phyloP scores from a whole-genome alignment of 2,329 filamentous ascomycete species.

The Sclerotinia minor region DNA sequence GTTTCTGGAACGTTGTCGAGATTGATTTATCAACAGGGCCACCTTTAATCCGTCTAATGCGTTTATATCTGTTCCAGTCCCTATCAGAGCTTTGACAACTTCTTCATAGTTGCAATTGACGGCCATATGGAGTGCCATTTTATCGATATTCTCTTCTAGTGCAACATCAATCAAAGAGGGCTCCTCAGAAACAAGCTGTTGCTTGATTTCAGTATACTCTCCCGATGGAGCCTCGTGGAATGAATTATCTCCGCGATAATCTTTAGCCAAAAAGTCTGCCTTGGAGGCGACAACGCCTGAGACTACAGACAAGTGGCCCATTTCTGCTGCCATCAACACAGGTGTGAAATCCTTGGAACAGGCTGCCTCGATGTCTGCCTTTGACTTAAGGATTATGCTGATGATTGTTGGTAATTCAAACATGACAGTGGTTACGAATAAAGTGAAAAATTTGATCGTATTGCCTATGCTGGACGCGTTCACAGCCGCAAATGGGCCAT shows the following conservation, averaged over 20 bases:
- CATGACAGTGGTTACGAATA: slow-evolving; percentile 1
- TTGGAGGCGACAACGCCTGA: background rate
- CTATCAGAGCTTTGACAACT: background rate
- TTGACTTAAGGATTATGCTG: background rate
- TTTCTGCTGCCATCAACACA: slow-evolving; percentile 10
- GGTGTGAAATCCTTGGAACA: slow-evolving; percentile 1
- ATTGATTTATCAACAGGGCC: background rate
- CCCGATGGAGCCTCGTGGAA: background rate
- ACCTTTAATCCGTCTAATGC: background rate
- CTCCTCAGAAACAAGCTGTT: background rate
- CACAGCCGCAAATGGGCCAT: background rate
- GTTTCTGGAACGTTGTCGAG: background rate
- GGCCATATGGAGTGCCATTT: slow-evolving; percentile 10
- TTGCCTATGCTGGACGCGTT: background rate
- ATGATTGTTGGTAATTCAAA: slow-evolving; percentile 5
- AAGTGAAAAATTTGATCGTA: background rate
- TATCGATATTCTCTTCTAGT: background rate
- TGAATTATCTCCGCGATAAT: slow-evolving; percentile 4
- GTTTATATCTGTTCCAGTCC: slow-evolving; percentile 4
- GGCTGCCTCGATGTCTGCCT: slow-evolving; percentile 1
- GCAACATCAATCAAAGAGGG: background rate
- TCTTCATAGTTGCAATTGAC: background rate
- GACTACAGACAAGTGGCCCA: slow-evolving; percentile 3
- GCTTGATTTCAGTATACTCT: slow-evolving; percentile 1
- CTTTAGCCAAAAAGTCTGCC: slow-evolving; percentile 8